Conservation (phyloP, 2,329 filamentous ascomycete genomes). For the Ophiobolus disseminans region DNA sequence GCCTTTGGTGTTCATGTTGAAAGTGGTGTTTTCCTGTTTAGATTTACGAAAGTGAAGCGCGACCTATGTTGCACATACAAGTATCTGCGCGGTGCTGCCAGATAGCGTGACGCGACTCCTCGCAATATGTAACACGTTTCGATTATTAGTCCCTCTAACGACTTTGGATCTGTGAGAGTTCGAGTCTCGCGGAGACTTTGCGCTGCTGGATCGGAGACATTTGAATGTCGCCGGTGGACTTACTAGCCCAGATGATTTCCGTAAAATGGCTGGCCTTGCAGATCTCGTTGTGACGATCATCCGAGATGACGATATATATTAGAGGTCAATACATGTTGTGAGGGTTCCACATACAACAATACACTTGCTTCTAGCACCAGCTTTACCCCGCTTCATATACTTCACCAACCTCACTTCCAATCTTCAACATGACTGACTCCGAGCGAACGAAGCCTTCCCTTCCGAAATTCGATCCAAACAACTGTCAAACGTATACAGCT, state of each 20-base stretch:
- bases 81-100: too few relatives aligned
- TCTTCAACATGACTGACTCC: conserved; percentile 21
- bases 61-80: too few relatives aligned
- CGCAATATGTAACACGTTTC: neutral
- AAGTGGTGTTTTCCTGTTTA: too few relatives aligned
- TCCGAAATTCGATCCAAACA: conserved; percentile 22
- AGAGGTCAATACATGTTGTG: neutral
- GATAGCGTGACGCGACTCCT: neutral
- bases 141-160: neutral
- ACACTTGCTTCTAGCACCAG: neutral
- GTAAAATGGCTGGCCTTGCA: neutral
- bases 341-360: neutral
- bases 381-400: neutral
- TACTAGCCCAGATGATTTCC: neutral
- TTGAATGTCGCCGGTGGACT: neutral
- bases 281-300: neutral
- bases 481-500: conserved; percentile 53
- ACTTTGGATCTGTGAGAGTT: neutral
- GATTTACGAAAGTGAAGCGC: too few relatives aligned
- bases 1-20: too few relatives aligned
- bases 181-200: conserved; percentile 1
- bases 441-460: conserved; percentile 13
- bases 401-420: neutral
- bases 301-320: too few relatives aligned
- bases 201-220: neutral